Evolutionary conservation across 495 filamentous ascomycete species (phyloP), one percentile per base, ranked within the genome.

Genomic region (Trichoderma gamsii): DNA sequence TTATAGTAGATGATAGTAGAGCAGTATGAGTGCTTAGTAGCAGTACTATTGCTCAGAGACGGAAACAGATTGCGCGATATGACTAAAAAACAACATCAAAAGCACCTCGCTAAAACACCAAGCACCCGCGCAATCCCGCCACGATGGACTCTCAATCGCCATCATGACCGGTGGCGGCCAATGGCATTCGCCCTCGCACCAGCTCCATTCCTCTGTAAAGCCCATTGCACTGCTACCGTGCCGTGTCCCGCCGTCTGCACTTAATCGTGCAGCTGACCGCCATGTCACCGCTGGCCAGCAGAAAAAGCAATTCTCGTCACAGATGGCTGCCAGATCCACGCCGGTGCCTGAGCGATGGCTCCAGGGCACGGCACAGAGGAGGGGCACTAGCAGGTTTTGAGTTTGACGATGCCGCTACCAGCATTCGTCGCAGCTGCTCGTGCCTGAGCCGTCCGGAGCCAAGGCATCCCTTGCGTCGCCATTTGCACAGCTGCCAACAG

Each of bases 281-380:
- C 27, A 32, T 15, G 16, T 21, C n/a, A 61, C n/a, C 27, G 25
- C 56, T 6, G 44, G 44, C 2, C 3, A n/a, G 56, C 21, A 4
- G 27, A 61, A 61, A 32, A 56, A 56, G 56, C 27, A 61, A 61
- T 27, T 61, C 56, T 61, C 56, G 23, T 61, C 56, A 61, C 56
- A 21, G 15, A 61, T 32, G 27, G 56, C 56, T 25, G 8, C 56
- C 8, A 18, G 56, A 32, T 61, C 12, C 56, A 61, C 23, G 23
- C 23, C 56, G 3, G 56, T 61, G 27, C 56, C 56, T 61, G 56
- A 32, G 23, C 56, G 56, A 61, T 61, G 11, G 56, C 56, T 9
- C 56, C 56, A 61, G 27, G 51, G 56, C 56, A 32, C 56, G 56
- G 56, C 56, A 61, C 21, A 61, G 1, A 21, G 27, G 56, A 61